These are phyloP conservation scores for Metarhizium rileyi DNA, from an alignment of 2,329 filamentous ascomycete species.

Conservation along the genomic window DNA sequence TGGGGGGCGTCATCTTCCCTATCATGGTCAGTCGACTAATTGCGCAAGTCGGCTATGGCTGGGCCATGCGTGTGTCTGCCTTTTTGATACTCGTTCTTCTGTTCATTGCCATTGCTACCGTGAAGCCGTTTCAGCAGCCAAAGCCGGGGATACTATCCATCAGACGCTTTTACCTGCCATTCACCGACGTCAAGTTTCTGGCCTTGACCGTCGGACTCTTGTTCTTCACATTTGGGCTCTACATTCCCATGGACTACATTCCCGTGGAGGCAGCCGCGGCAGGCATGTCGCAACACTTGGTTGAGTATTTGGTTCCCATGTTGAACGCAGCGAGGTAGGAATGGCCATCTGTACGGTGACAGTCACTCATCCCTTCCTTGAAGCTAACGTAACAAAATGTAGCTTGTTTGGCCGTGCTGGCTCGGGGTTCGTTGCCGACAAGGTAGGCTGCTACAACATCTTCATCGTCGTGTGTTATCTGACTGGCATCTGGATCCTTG, in stretches of 20 bases:
- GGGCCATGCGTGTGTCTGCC: constrained; percentile 21
- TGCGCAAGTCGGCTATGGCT: constrained; percentile 17
- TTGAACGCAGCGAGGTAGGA: background rate
- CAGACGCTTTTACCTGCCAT: background rate
- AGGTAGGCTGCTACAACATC: background rate
- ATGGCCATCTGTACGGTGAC: background rate
- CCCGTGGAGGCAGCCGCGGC: constrained; percentile 10
- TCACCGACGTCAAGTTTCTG: background rate
- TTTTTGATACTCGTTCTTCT: constrained; percentile 5
- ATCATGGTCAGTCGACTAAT: constrained; percentile 23
- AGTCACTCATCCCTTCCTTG: no score
- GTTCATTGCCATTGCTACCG: background rate
- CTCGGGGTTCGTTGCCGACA: background rate
- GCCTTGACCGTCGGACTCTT: background rate
- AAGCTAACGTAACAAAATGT: no score
- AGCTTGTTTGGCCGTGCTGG: background rate
- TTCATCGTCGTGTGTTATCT: background rate
- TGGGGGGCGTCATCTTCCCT: constrained; percentile 25
- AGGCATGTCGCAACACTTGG: constrained; percentile 9
- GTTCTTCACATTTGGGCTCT: background rate
- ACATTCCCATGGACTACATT: constrained; percentile 10
- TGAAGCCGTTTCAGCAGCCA: background rate
- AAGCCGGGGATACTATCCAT: background rate
- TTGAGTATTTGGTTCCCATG: background rate
- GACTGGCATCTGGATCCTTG: background rate